Base-by-base conservation (phyloP, 768 basidiomycete genomes). In the Cyathus striatus region DNA sequence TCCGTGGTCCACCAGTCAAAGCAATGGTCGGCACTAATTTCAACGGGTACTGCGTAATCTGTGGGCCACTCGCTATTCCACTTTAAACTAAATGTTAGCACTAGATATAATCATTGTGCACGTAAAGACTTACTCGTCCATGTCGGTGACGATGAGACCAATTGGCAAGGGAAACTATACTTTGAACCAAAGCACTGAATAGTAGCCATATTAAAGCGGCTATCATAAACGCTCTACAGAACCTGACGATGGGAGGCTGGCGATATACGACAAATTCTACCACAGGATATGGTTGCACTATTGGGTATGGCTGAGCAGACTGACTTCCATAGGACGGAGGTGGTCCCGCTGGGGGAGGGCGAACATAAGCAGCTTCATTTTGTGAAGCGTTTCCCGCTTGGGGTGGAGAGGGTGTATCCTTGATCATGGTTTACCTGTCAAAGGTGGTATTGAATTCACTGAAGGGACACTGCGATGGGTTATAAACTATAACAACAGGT, bases 181-280 rank as follows among this genome's bases (percentile, higher is more conserved):
- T 45, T 26, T 39, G 26, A 18, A 36, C 26, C 14, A 46, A 43
- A 12, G 18, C 16, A 12, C 9, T 34, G 2, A 23, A 25, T 24
- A 46, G 27, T 2, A 42, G 5, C 45, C 45, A 46, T 22, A 42
- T 26, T 5, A 43, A 12, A 14, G 38, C 26, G 5, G 45, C 45
- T 14, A 42, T 24, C 13, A 23, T n/a, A 26, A 46, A 42, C 3
- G 45, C 45, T 5, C 20, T 44, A 1, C 13, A 42, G 40, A 46
- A 46, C 7, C 45, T 25, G 12, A 12, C 5, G 14, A 13, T 10
- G 23, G 45, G 24, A 7, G 40, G 21, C 21, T 34, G 20, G 22
- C 22, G 24, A 10, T 43, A 35, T 14, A 12, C 21, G 21, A 43
- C 25, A 26, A 35, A n/a, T n/a, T n/a, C n/a, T n/a, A n/a, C n/a